These are phyloP conservation scores for Lachnellula hyalina DNA, from an alignment of 2,329 filamentous ascomycete genomes.

Conservation along the genomic window DNA sequence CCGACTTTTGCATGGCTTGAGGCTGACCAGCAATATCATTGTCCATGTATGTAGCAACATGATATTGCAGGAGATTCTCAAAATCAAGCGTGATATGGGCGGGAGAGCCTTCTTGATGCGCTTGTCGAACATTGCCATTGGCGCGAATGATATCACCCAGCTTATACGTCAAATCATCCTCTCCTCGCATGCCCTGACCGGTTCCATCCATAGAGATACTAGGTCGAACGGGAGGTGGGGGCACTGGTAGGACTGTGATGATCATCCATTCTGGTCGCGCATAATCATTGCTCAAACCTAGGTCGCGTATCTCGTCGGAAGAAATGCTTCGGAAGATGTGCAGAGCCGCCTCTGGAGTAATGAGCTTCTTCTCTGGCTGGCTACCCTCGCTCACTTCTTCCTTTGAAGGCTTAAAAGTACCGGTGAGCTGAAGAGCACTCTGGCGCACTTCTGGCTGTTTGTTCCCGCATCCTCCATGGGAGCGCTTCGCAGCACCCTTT, in stretches of 20 bases:
- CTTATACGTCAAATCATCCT: slow-evolving; percentile 99
- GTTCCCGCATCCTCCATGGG: slow-evolving; percentile 91
- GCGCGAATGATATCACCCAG: slow-evolving; percentile 96
- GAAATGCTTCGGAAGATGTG: slow-evolving; percentile 82
- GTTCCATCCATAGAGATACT: slow-evolving; percentile 97
- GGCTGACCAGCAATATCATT: slow-evolving; percentile 85
- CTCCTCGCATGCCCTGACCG: slow-evolving; percentile 84
- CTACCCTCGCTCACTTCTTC: slow-evolving; percentile 66
- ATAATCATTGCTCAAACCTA: slow-evolving; percentile 92
- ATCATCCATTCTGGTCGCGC: slow-evolving; percentile 98
- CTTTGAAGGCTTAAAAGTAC: slow-evolving; percentile 65
- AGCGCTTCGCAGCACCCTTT: slow-evolving; percentile 45
- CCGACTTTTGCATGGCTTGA: slow-evolving; percentile 87
- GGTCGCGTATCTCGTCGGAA: slow-evolving; percentile 73
- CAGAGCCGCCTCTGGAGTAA: slow-evolving; percentile 80
- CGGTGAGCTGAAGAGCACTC: slow-evolving; percentile 77
- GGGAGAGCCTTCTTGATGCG: slow-evolving; percentile 85
- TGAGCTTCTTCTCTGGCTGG: slow-evolving; percentile 70
- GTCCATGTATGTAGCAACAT: slow-evolving; percentile 97
- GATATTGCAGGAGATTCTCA: slow-evolving; percentile 84
- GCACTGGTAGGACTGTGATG: slow-evolving; percentile 88
- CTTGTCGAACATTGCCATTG: slow-evolving; percentile 89
- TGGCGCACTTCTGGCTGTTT: slow-evolving; percentile 82
- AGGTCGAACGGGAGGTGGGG: slow-evolving; percentile 89
- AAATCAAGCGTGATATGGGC: slow-evolving; percentile 90